Percentiles rank a stretch among this genome's conserved stretches.
Conservation (phyloP, 2,329 filamentous ascomycete species). For the Ophiognomonia clavigignenti-juglandacearum region DNA sequence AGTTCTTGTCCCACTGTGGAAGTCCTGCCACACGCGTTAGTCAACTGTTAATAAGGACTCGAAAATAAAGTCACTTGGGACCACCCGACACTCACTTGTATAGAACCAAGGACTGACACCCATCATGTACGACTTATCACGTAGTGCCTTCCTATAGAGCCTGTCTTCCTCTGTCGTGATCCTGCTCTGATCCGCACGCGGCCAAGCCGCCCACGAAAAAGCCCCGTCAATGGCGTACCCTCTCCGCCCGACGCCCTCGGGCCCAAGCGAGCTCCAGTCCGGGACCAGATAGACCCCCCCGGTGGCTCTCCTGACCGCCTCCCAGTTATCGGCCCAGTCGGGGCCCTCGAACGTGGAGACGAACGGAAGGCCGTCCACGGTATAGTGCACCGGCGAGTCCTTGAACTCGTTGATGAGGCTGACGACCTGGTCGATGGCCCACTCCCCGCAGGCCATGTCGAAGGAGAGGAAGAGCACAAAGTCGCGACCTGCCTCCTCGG, state of each 20-base stretch:
- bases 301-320: constrained; percentile 30
- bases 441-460: constrained; percentile 27
- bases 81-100: constrained; percentile 26
- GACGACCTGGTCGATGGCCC: constrained; percentile 22
- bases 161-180: constrained; percentile 35
- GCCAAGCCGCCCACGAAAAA: constrained; percentile 47
- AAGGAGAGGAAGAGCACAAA: constrained; percentile 33
- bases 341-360: constrained; percentile 50
- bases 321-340: constrained; percentile 36
- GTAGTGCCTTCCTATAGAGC: constrained; percentile 31
- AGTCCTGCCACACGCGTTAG: constrained; percentile 3
- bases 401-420: constrained; percentile 32
- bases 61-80: constrained; percentile 36
- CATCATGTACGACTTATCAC: constrained; percentile 45
- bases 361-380: constrained; percentile 35
- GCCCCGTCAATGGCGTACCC: constrained; percentile 11
- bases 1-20: constrained; percentile 41
- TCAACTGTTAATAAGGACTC: constrained; percentile 39
- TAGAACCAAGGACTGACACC: constrained; percentile 36
- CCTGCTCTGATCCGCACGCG: constrained; percentile 30
- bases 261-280: constrained; percentile 41
- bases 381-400: constrained; percentile 32
- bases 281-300: constrained; percentile 38
- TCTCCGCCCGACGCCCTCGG: constrained; percentile 17
- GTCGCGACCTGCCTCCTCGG: constrained; percentile 16